phyloP scores from a whole-genome alignment of 1,284 basidiomycete genomes.

The Leccinum subfulvum region DNA sequence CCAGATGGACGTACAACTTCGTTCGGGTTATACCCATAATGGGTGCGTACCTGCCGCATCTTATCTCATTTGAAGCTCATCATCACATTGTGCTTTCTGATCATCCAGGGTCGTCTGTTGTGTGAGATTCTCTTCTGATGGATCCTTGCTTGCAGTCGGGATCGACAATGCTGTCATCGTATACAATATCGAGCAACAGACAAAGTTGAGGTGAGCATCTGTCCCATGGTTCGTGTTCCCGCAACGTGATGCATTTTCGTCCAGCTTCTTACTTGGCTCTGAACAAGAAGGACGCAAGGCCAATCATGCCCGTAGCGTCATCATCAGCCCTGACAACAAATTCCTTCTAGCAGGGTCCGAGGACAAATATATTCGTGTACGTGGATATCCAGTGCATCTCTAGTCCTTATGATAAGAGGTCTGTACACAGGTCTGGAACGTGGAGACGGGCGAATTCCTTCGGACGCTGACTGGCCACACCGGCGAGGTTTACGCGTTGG shows the following conservation, averaged over 20 bases:
- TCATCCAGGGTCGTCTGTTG: slow-evolving; percentile 31
- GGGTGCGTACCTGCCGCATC: slow-evolving; percentile 26
- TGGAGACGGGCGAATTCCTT: slow-evolving; percentile 28
- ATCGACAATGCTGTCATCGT: slow-evolving; percentile 33
- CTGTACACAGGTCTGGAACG: slow-evolving; percentile 26
- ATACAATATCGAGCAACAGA: slow-evolving; percentile 30
- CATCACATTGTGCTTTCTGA: background rate
- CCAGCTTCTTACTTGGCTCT: slow-evolving; percentile 30
- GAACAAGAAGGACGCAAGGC: slow-evolving; percentile 23
- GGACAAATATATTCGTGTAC: slow-evolving; percentile 32
- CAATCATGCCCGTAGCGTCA: slow-evolving; percentile 35
- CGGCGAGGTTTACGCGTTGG: slow-evolving; percentile 33
- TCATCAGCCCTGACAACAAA: slow-evolving; percentile 33
- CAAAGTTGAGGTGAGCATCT: slow-evolving; percentile 29
- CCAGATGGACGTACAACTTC: slow-evolving; percentile 38
- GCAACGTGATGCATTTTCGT: background rate
- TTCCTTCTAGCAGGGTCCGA: slow-evolving; percentile 34
- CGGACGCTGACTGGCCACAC: slow-evolving; percentile 31
- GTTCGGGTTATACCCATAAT: slow-evolving; percentile 25
- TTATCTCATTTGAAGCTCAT: slow-evolving; percentile 12
- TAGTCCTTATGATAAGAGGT: background rate
- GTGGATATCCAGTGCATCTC: slow-evolving; percentile 5
- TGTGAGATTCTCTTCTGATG: slow-evolving; percentile 34
- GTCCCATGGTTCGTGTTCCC: background rate
- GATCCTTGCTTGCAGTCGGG: slow-evolving; percentile 34